Evolutionary conservation across 1,139 yeast genomes (phyloP).

Genomic region (Magnusiomyces ingens): DNA sequence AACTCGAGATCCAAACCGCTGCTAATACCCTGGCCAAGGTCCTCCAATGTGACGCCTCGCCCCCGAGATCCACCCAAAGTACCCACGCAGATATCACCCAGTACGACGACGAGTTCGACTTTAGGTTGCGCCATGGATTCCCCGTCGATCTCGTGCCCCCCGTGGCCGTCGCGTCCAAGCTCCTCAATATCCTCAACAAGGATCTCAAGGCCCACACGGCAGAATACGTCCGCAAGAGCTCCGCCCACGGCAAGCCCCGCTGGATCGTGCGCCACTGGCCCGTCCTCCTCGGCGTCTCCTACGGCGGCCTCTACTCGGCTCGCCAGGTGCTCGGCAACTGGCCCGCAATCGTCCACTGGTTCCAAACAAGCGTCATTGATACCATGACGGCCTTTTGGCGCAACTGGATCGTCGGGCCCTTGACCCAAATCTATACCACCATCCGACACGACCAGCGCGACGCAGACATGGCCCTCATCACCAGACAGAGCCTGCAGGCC

Average conservation of each 20-base stretch:
- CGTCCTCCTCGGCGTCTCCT: slow-evolving; percentile 27
- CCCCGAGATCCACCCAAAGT: too few relatives aligned
- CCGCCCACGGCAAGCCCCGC: slow-evolving; percentile 41
- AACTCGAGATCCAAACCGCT: slow-evolving; percentile 2
- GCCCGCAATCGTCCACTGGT: slow-evolving; percentile 48
- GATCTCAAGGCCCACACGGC: slow-evolving; percentile 4
- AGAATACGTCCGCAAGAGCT: slow-evolving; percentile 2
- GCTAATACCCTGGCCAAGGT: slow-evolving; percentile 3
- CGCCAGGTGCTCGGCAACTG: slow-evolving; percentile 45
- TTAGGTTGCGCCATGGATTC: neutral
- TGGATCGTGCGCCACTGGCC: slow-evolving; percentile 65
- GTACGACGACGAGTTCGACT: too few relatives aligned
- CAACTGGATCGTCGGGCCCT: slow-evolving; percentile 80
- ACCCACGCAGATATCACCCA: too few relatives aligned
- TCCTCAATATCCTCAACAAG: slow-evolving; percentile 3
- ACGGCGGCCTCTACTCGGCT: slow-evolving; percentile 21
- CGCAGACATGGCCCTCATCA: slow-evolving; percentile 65
- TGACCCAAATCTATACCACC: slow-evolving; percentile 66
- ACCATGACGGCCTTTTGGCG: slow-evolving; percentile 60
- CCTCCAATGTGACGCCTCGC: neutral
- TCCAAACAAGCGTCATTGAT: slow-evolving; percentile 51
- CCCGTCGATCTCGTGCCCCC: neutral
- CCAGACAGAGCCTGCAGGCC: slow-evolving; percentile 69
- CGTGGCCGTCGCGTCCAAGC: neutral
- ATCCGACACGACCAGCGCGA: slow-evolving; percentile 67